These are phyloP conservation scores for Stereocaulon alpinum DNA, from an alignment of 495 filamentous ascomycete species.

Conservation along the genomic window DNA sequence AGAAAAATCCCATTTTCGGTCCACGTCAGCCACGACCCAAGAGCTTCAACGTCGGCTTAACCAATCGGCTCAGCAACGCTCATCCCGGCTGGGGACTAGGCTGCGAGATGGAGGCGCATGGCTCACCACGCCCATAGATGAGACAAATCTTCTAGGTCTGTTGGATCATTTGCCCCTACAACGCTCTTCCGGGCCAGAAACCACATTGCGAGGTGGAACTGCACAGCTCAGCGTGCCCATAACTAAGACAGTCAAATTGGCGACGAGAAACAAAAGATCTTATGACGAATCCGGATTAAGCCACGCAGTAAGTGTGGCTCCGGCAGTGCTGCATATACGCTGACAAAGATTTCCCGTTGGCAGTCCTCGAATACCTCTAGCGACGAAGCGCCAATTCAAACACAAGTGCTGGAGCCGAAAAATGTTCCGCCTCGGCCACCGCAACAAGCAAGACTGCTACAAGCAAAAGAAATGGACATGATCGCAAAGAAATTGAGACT, in stretches of 20 bases:
- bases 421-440: not conserved
- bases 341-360: not conserved
- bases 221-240: not conserved
- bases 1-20: not conserved
- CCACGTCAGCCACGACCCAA: not conserved
- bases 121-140: not conserved
- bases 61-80: not conserved
- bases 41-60: not conserved
- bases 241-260: not conserved
- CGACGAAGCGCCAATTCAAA: not conserved
- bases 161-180: not conserved
- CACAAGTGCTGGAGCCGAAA: not conserved
- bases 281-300: not conserved
- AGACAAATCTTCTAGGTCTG: not conserved
- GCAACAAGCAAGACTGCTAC: conserved; percentile 18
- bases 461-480: conserved; percentile 11
- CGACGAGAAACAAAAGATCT: not conserved
- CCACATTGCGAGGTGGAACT: not conserved
- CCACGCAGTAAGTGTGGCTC: not conserved
- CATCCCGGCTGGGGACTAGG: not conserved
- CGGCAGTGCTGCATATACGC: not conserved
- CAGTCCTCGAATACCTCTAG: not conserved
- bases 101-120: not conserved
- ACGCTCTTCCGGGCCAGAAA: not conserved
- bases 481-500: conserved; percentile 9